phyloP scores from a whole-genome alignment of 2,329 filamentous ascomycete species.

The Fusarium tanahbumbuense region DNA sequence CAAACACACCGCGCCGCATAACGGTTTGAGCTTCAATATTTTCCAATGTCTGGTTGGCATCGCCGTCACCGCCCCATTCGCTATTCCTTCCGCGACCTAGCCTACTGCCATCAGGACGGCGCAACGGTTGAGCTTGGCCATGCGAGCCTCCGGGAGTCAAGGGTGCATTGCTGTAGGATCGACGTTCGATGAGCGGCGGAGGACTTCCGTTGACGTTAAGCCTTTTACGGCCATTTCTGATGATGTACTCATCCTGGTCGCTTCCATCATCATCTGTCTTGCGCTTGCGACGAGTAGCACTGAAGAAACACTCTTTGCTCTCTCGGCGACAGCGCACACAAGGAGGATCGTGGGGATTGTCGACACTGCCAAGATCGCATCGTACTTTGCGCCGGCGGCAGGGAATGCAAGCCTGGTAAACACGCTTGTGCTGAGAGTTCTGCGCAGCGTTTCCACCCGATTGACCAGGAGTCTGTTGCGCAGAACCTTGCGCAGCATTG shows the following conservation, averaged over 20 bases:
- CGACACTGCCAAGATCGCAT: conserved; percentile 78
- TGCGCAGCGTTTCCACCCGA: conserved; percentile 28
- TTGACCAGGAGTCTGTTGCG: conserved; percentile 36
- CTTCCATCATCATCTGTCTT: conserved; percentile 72
- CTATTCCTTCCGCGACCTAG: conserved; percentile 41
- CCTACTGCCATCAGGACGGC: conserved; percentile 65
- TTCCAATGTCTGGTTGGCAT: conserved; percentile 71
- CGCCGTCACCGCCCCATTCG: conserved; percentile 59
- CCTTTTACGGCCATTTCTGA: conserved; percentile 80
- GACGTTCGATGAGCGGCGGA: conserved; percentile 58
- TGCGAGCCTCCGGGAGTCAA: conserved; percentile 73
- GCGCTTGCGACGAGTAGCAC: conserved; percentile 90
- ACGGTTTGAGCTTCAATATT: conserved; percentile 73
- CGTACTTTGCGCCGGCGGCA: conserved; percentile 71
- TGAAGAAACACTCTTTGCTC: conserved; percentile 97
- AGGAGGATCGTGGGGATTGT: conserved; percentile 92
- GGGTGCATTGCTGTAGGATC: conserved; percentile 65
- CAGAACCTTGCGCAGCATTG: conserved; percentile 38
- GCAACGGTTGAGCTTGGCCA: conserved; percentile 74
- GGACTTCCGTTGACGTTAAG: conserved; percentile 61
- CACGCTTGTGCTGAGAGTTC: conserved; percentile 65
- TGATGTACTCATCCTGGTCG: conserved; percentile 73
- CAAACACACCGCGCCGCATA: conserved; percentile 81
- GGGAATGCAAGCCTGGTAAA: conserved; percentile 73
- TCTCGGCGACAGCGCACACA: conserved; percentile 94